Evolutionary conservation across 176 grass and related monocot genomes (phyloP), one percentile per base, ranked within the genome.

Genomic region (Olyra latifolia): DNA sequence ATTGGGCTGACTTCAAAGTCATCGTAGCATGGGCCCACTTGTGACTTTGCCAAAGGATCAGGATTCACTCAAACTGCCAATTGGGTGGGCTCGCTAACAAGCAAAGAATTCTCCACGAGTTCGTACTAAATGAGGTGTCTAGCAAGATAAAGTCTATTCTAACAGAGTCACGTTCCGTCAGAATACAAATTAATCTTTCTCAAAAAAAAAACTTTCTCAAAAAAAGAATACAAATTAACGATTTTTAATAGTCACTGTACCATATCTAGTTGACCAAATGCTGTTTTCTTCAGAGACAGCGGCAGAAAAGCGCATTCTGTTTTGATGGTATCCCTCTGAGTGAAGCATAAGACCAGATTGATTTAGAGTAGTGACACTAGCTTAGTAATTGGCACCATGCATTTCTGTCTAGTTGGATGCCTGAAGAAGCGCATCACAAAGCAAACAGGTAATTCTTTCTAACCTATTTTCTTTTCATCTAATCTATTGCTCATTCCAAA

Each of bases 351-450:
- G 29, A 7, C 45, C 46, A 62, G 0, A 48, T 43, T 5, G 2
- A n/a, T 59, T 61, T n/a, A 50, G 10, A 9, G 57, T 24, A 35
- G 32, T 13, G 8, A 30, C 28, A 41, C 47, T 10, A 66, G 0
- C 68, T 65, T 76, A 61, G 6, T 32, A 8, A 22, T 81, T 50
- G 6, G 25, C 32, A 88, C 9, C 81, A 94, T 94, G 91, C 20
- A 49, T 58, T 86, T 84, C 71, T 94, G 85, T 28, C 22, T 91
- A 23, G 61, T 71, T 62, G 80, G 77, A 62, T 64, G 16, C 63
- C 67, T 91, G 61, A 86, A 69, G 75, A 88, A 65, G 79, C 71
- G 43, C 32, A 74, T 94, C 79, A n/a, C 68, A 66, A 89, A 90
- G 74, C 88, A 94, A 86, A 86, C 77, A 83, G 91, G 91, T 88